Base-by-base conservation (phyloP, 23 red algal species). In the Gracilaria caudata region DNA sequence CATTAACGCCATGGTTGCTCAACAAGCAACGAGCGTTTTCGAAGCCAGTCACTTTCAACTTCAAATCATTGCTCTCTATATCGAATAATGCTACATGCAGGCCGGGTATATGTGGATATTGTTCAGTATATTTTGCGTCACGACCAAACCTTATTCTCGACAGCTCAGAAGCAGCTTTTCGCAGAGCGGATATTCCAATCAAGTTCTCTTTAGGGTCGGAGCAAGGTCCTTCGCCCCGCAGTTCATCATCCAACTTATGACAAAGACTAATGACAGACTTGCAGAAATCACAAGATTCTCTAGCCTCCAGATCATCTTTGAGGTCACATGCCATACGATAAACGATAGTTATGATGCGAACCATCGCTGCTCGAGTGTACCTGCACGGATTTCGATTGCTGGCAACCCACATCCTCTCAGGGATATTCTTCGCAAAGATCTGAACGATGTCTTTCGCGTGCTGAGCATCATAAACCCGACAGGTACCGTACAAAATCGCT, bases 341-440 rank as follows among this genome's bases (percentile, higher is more conserved):
- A 19, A 64, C 23, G 64, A 34, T 65, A 3, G 43, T 17, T 16
- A 89, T 30, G 28, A 89, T 37, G 2, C 55, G 45, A 79, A 89
- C 34, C 71, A 89, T 77, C 26, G 64, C 10, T 16, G 85, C 64
- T 16, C 85, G 68, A 38, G 85, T 89, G 14, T 58, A 68, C 10
- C 71, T 89, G 37, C 85, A 89, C 21, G 74, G 72, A 20, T 89
- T 89, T 54, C 38, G 40, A 33, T 57, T 53, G n/a, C 30, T 68
- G 3, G 85, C 72, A 65, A 89, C 44, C 85, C 85, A 89, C n/a
- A 89, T 25, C 25, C 74, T 21, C 26, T 79, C 26, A 12, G 85
- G 85, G 8, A 89, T 58, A 16, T 35, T 21, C 29, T 78, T 0
- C n/a, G 85, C 71, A 55, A 89, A 65, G 0, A 75, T 61, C 23